A percentile compares a stretch with the other conserved stretches of the same genome.
phyloP scores from a whole-genome alignment of 129 eudicot species.

The Apium graveolens region DNA sequence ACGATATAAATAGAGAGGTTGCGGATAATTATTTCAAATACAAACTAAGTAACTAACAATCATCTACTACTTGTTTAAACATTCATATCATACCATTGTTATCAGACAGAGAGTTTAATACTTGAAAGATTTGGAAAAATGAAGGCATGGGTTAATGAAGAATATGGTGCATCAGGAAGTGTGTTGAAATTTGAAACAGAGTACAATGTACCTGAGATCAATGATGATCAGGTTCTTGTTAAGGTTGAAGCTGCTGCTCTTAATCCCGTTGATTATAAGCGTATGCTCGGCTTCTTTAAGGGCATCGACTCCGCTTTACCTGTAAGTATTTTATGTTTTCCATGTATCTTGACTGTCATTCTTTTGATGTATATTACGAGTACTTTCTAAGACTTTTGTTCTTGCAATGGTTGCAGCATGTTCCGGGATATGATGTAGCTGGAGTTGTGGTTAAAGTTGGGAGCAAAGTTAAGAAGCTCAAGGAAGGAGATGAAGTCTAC shows the following conservation, averaged over 20 bases:
- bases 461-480: conserved; percentile 61
- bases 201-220: conserved; percentile 48
- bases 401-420: conserved; percentile 30
- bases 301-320: conserved; percentile 84
- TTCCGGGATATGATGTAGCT: conserved; percentile 86
- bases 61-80: neutral
- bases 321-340: conserved; percentile 22
- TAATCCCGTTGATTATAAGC: conserved; percentile 74
- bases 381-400: neutral
- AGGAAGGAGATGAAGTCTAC: conserved; percentile 92
- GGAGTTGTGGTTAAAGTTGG: conserved; percentile 88
- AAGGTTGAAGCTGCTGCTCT: conserved; percentile 90
- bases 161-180: conserved; percentile 70
- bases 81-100: neutral
- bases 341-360: neutral
- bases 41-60: neutral
- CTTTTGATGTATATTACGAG: neutral
- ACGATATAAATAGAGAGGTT: neutral
- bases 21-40: neutral
- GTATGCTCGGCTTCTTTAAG: conserved; percentile 61
- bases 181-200: conserved; percentile 48
- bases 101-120: neutral
- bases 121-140: conserved; percentile 20
- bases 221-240: conserved; percentile 71
- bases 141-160: conserved; percentile 86